Evolutionary conservation across 1,284 basidiomycete genomes (phyloP).

Genomic region (Ganoderma boninense): DNA sequence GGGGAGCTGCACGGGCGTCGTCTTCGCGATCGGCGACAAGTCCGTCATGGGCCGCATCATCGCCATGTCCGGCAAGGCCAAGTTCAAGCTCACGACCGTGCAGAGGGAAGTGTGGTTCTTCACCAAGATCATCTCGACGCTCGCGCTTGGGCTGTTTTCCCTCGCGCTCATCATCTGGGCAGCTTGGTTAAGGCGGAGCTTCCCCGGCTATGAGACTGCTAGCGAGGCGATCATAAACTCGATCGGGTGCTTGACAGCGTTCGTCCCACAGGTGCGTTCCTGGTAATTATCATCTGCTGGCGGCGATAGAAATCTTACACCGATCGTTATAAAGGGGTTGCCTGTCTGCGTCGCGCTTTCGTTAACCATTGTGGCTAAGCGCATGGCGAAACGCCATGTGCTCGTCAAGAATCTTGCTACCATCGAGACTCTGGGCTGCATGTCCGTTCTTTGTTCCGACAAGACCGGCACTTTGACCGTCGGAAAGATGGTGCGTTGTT

Average conservation of each 20-base stretch:
- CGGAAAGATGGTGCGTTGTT: constrained; percentile 36
- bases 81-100: constrained; percentile 57
- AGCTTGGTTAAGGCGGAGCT: constrained; percentile 52
- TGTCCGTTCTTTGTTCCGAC: constrained; percentile 52
- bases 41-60: constrained; percentile 72
- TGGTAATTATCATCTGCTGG: neutral
- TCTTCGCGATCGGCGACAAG: constrained; percentile 65
- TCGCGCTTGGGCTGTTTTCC: constrained; percentile 52
- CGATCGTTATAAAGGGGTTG: constrained; percentile 50
- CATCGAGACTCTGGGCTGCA: constrained; percentile 66
- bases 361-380: constrained; percentile 58
- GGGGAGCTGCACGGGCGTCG: constrained; percentile 65
- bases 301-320: neutral
- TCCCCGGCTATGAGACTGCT: constrained; percentile 48
- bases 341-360: constrained; percentile 59
- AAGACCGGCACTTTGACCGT: constrained; percentile 39
- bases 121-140: constrained; percentile 52
- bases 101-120: constrained; percentile 60
- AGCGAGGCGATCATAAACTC: constrained; percentile 54
- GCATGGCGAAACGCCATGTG: constrained; percentile 60
- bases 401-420: constrained; percentile 68
- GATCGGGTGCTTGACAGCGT: constrained; percentile 58
- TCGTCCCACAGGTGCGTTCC: constrained; percentile 52
- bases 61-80: constrained; percentile 58
- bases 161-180: constrained; percentile 53